Conservation (phyloP, 2,329 filamentous ascomycete genomes). For the Plenodomus lindquistii region DNA sequence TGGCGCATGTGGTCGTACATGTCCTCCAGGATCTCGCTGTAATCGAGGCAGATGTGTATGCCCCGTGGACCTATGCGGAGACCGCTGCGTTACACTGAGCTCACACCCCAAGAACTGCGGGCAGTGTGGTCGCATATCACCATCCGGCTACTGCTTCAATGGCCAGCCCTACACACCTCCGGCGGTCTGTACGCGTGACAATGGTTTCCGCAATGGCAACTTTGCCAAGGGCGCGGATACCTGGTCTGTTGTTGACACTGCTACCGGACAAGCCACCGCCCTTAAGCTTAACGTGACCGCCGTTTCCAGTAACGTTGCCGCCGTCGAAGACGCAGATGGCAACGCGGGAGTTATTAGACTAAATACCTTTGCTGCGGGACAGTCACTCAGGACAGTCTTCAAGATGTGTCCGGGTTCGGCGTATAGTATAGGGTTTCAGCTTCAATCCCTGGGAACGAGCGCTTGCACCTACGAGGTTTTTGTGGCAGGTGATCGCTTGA, state of each 20-base stretch:
- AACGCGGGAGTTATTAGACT: not conserved
- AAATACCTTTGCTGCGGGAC: not conserved
- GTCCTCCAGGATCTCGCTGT: not conserved
- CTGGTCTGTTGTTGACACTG: no score
- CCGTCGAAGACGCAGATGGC: not conserved
- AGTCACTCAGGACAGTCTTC: not conserved
- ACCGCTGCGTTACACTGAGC: not conserved
- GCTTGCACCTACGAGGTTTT: not conserved
- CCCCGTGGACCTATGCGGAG: not conserved
- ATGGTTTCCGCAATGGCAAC: not conserved
- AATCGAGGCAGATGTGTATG: not conserved
- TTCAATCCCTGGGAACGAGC: not conserved
- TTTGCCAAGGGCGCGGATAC: not conserved
- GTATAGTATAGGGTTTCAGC: not conserved
- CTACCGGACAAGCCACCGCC: not conserved
- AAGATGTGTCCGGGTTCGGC: not conserved
- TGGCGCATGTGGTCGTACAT: not conserved
- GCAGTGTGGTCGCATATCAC: not conserved
- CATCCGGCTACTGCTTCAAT: not conserved
- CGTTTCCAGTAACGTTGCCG: not conserved
- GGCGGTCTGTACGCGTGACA: not conserved
- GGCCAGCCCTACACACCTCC: not conserved
- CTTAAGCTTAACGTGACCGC: not conserved
- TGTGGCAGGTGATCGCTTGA: not conserved
- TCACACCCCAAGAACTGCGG: not conserved